phyloP scores from a whole-genome alignment of 1,284 basidiomycete genomes.

The Uromyces viciae-fabae region DNA sequence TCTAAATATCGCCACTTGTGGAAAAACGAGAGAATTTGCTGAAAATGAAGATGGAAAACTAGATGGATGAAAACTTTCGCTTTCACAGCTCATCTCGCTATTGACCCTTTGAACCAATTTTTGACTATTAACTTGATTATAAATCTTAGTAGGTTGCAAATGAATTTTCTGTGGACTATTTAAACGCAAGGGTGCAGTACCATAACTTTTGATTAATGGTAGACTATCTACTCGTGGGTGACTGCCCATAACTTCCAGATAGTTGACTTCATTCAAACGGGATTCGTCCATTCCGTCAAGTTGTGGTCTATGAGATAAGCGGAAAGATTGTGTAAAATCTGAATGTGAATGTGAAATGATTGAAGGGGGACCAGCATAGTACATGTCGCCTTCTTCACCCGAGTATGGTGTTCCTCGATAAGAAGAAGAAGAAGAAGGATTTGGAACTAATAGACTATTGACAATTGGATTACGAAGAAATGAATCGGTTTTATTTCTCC shows the following conservation, averaged over 20 bases:
- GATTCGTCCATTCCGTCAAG: neutral
- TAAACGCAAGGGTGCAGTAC: neutral
- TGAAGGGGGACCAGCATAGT: constrained; percentile 19
- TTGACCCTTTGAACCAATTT: neutral
- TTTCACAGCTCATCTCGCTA: neutral
- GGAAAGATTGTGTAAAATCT: neutral
- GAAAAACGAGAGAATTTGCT: constrained; percentile 15
- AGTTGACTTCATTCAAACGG: constrained; percentile 14
- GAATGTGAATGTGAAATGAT: neutral
- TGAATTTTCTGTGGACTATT: neutral
- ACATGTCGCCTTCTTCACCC: constrained; percentile 30
- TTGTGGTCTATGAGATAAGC: neutral
- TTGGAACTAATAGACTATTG: constrained; percentile 21
- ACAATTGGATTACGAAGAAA: constrained; percentile 25
- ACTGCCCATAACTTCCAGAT: constrained; percentile 3
- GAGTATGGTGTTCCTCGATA: constrained; percentile 34
- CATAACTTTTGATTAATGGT: neutral
- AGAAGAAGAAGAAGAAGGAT: constrained; percentile 5
- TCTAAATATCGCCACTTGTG: constrained; percentile 28
- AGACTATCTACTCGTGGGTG: constrained; percentile 16
- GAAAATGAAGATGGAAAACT: neutral
- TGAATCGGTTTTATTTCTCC: constrained; percentile 2
- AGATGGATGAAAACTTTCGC: neutral
- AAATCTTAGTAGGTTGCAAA: neutral
- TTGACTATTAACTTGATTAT: neutral